Evolutionary conservation across 768 basidiomycete genomes (phyloP).

Genomic region (Pisolithus tinctorius): DNA sequence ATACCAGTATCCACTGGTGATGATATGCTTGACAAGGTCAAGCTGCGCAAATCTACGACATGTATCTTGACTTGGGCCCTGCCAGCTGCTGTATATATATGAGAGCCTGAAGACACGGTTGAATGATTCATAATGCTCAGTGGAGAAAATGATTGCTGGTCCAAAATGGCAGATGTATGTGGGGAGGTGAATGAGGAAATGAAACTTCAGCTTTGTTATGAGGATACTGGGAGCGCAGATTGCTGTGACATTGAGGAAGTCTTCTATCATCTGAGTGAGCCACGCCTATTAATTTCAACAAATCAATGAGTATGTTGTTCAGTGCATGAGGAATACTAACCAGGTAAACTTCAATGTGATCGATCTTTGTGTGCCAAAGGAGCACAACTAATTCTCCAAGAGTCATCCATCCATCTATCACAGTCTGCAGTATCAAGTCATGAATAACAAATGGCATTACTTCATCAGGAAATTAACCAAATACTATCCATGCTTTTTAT

Average conservation of each 20-base stretch:
- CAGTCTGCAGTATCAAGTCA: background rate
- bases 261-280: conserved; percentile 12
- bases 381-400: background rate
- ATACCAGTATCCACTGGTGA: background rate
- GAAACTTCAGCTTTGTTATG: background rate
- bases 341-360: too few relatives aligned
- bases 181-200: conserved; percentile 10
- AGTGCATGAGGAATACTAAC: too few relatives aligned
- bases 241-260: conserved; percentile 9
- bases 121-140: conserved; percentile 34
- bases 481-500: too few relatives aligned
- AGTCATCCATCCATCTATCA: background rate
- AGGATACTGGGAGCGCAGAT: conserved; percentile 10
- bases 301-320: background rate
- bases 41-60: conserved; percentile 10
- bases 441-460: conserved; percentile 21
- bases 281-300: conserved; percentile 12
- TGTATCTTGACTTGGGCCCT: conserved; percentile 32
- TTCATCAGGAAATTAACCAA: too few relatives aligned
- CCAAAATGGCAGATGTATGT: conserved; percentile 26
- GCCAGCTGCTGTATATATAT: conserved; percentile 30
- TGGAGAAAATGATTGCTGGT: conserved; percentile 27
- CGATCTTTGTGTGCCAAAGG: too few relatives aligned
- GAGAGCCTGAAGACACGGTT: conserved; percentile 33
- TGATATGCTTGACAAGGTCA: background rate